Evolutionary conservation across 2,329 filamentous ascomycete genomes (phyloP).

Genomic region (Diaporthe vexans): DNA sequence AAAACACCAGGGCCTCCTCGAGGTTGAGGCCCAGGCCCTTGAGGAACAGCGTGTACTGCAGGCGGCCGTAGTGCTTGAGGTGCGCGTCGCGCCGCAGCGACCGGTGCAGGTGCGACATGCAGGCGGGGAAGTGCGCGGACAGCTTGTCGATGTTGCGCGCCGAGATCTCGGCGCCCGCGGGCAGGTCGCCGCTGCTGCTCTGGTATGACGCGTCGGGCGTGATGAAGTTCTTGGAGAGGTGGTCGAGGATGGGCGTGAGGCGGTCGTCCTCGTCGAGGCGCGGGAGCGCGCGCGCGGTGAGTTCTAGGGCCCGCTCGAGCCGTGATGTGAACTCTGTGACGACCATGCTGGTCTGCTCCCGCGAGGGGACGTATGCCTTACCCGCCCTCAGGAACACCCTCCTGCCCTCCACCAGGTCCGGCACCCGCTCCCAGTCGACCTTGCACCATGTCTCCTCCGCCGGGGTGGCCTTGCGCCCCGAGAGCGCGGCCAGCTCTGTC

Average conservation of each 20-base stretch:
- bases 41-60: conserved; percentile 96
- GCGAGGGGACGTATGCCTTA: conserved; percentile 90
- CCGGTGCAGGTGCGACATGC: conserved; percentile 93
- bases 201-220: conserved; percentile 89
- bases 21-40: conserved; percentile 94
- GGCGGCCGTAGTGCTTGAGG: conserved; percentile 90
- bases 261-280: conserved; percentile 97
- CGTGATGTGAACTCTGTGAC: conserved; percentile 86
- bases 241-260: conserved; percentile 75
- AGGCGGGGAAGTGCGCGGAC: conserved; percentile 87
- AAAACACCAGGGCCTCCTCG: conserved; percentile 94
- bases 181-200: conserved; percentile 72
- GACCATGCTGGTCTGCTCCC: conserved; percentile 91
- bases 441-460: conserved; percentile 94
- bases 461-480: conserved; percentile 53
- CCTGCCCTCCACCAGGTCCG: conserved; percentile 87
- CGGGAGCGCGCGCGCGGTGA: conserved; percentile 91
- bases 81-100: conserved; percentile 89
- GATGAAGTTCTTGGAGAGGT: conserved; percentile 96
- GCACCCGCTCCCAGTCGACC: conserved; percentile 94
- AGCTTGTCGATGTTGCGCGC: conserved; percentile 85
- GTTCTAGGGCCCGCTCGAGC: conserved; percentile 85
- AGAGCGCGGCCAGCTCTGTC: conserved; percentile 69
- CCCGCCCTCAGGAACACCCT: conserved; percentile 83
- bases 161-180: conserved; percentile 78